phyloP scores from a whole-genome alignment of 495 filamentous ascomycete genomes.

The Penicillium manginii region DNA sequence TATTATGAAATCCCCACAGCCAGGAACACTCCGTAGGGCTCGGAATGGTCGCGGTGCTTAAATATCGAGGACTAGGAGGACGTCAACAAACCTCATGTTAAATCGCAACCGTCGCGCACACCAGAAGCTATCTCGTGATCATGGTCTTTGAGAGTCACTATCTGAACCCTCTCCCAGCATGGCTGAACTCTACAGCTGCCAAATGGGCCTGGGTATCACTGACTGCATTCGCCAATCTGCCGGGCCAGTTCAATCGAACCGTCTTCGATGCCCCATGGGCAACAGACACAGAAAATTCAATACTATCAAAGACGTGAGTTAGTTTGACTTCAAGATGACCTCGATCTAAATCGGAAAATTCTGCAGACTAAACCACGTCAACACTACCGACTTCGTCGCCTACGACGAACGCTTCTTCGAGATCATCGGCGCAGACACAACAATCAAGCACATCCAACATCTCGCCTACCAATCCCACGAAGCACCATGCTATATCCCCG shows the following conservation, averaged over 20 bases:
- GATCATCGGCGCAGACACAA: constrained; percentile 17
- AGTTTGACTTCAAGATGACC: too few relatives aligned
- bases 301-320: not conserved
- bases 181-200: not conserved
- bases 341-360: not conserved
- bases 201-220: constrained; percentile 5
- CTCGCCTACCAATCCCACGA: constrained; percentile 19
- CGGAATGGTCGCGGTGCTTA: not conserved
- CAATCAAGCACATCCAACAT: constrained; percentile 17
- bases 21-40: not conserved
- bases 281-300: not conserved
- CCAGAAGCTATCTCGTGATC: not conserved
- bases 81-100: too few relatives aligned
- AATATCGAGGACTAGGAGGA: too few relatives aligned
- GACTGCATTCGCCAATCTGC: constrained; percentile 1
- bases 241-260: constrained; percentile 1
- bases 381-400: constrained; percentile 20
- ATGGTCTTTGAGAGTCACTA: not conserved
- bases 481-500: constrained; percentile 19
- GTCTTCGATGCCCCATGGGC: not conserved
- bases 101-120: too few relatives aligned
- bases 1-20: not conserved
- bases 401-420: constrained; percentile 15
- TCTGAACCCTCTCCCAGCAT: not conserved
- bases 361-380: constrained; percentile 4